These are phyloP conservation scores for Pseudogymnoascus sp. DNA, from an alignment of 2,329 filamentous ascomycete genomes.

Conservation along the genomic window DNA sequence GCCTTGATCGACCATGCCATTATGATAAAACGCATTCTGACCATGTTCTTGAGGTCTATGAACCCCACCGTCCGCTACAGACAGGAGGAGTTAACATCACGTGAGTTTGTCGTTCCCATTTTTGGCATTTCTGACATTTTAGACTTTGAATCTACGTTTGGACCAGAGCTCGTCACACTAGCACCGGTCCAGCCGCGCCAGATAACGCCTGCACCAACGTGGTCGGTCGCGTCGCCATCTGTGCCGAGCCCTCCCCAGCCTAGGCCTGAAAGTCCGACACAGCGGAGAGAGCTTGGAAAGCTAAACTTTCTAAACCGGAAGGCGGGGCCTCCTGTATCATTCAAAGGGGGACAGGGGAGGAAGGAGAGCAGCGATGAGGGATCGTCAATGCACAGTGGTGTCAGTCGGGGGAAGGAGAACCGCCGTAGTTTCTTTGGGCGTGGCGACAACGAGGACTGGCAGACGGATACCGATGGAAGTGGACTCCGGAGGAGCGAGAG, in stretches of 20 bases:
- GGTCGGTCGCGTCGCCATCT: constrained; percentile 20
- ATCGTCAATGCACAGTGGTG: background rate
- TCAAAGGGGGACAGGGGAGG: constrained; percentile 8
- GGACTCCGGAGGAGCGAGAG: background rate
- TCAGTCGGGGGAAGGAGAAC: constrained; percentile 18
- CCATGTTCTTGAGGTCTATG: constrained; percentile 51
- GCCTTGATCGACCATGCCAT: constrained; percentile 84
- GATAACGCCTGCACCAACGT: constrained; percentile 34
- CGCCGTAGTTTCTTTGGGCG: constrained; percentile 19
- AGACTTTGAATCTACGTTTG: constrained; percentile 57
- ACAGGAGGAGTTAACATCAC: constrained; percentile 51
- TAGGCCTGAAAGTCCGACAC: constrained; percentile 2
- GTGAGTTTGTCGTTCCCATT: constrained; percentile 40
- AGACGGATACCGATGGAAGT: constrained; percentile 10
- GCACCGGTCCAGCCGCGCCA: constrained; percentile 40
- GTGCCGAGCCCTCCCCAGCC: constrained; percentile 13
- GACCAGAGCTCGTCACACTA: constrained; percentile 56
- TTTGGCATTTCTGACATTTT: constrained; percentile 16
- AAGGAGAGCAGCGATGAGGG: constrained; percentile 14
- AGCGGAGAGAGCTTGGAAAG: background rate
- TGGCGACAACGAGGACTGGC: constrained; percentile 1
- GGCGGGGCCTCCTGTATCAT: background rate
- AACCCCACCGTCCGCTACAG: constrained; percentile 48
- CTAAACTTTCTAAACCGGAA: background rate
- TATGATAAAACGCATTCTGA: constrained; percentile 73